phyloP scores from a whole-genome alignment of 169 alveolate genomes.

The Amoebophrya sp. region DNA sequence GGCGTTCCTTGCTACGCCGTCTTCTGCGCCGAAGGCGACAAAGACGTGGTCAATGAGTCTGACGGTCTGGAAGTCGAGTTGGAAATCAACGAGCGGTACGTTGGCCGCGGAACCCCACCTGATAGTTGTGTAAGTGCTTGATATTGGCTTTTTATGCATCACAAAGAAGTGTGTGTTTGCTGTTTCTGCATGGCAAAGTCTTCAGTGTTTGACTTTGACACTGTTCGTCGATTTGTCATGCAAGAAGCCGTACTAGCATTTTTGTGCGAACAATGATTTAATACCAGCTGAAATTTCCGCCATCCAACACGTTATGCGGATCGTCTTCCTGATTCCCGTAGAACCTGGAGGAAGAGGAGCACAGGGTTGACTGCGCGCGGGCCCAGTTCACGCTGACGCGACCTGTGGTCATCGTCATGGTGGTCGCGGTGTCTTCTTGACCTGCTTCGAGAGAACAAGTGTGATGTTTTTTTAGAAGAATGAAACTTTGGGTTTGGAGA shows the following conservation, averaged over 20 bases:
- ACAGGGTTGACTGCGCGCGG: neutral
- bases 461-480: too few relatives aligned
- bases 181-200: too few relatives aligned
- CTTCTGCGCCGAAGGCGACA: neutral
- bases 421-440: too few relatives aligned
- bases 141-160: too few relatives aligned
- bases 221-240: too few relatives aligned
- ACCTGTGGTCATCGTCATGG: neutral
- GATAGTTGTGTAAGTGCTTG: neutral
- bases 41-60: neutral
- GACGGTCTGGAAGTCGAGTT: neutral
- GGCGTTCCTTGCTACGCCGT: neutral
- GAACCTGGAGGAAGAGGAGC: neutral
- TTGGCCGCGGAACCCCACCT: constrained; percentile 27
- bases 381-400: neutral
- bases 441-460: too few relatives aligned
- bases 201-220: too few relatives aligned
- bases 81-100: neutral
- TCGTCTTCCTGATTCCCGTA: neutral
- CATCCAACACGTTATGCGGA: neutral
- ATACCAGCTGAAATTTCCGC: neutral
- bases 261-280: neutral
- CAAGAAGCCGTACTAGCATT: neutral
- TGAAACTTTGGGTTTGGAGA: too few relatives aligned
- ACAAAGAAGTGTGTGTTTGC: too few relatives aligned